phyloP scores from a whole-genome alignment of 2,329 filamentous ascomycete species.

The Neopestalotiopsis sp. region DNA sequence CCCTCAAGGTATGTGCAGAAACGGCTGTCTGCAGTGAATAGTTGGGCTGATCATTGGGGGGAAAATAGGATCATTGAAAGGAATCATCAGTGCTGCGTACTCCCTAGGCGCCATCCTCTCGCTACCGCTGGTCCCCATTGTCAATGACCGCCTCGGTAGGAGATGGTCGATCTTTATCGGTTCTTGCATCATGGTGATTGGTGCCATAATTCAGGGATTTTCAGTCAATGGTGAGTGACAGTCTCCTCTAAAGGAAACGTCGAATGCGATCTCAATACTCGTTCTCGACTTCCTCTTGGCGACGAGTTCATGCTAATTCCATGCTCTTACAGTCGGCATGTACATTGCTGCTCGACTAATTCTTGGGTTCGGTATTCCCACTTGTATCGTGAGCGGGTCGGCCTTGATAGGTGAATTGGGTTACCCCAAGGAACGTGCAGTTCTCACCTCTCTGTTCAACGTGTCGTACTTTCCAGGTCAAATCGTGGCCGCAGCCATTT shows the following conservation, averaged over 20 bases:
- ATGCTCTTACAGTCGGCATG: constrained; percentile 45
- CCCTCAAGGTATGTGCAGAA: constrained; percentile 39
- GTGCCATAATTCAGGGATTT: constrained; percentile 59
- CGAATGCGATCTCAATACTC: too few species aligned
- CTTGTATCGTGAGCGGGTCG: constrained; percentile 63
- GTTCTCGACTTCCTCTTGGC: not conserved
- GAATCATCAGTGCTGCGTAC: constrained; percentile 64
- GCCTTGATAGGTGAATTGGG: constrained; percentile 64
- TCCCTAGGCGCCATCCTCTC: constrained; percentile 63
- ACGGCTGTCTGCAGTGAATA: constrained; percentile 30
- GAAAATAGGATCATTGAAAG: constrained; percentile 47
- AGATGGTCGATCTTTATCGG: constrained; percentile 62
- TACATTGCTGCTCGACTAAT: constrained; percentile 65
- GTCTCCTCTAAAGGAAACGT: too few species aligned
- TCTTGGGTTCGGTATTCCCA: constrained; percentile 64
- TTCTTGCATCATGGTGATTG: constrained; percentile 57
- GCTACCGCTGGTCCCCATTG: constrained; percentile 60
- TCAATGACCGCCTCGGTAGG: constrained; percentile 61
- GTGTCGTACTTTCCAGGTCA: constrained; percentile 60
- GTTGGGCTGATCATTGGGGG: constrained; percentile 24
- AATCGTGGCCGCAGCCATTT: constrained; percentile 54
- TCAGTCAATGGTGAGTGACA: constrained; percentile 27
- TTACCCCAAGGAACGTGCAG: constrained; percentile 64
- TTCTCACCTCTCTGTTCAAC: constrained; percentile 66
- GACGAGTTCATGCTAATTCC: not conserved